phyloP scores from a whole-genome alignment of 331 rosid species.

The Arachis monticola region DNA sequence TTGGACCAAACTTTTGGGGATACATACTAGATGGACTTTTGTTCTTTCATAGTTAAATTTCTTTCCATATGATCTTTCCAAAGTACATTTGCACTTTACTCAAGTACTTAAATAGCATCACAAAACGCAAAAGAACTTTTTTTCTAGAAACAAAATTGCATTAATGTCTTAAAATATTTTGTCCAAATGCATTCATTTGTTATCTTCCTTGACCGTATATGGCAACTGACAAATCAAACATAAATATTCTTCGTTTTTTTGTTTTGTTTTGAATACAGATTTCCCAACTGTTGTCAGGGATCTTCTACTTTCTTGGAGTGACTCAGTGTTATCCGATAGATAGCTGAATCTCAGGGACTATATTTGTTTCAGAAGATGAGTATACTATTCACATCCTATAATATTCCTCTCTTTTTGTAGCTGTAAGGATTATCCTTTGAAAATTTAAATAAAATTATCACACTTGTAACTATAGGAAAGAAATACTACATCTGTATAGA shows the following conservation, averaged over 20 bases:
- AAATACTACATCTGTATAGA: constrained; percentile 42
- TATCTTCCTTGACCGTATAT: background rate
- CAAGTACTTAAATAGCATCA: too few species aligned
- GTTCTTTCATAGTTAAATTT: too few species aligned
- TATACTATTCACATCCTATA: constrained; percentile 35
- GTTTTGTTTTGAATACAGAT: constrained; percentile 48
- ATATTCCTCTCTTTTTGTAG: constrained; percentile 9
- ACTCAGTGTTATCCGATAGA: constrained; percentile 73
- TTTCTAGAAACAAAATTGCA: too few species aligned
- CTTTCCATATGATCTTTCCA: too few species aligned
- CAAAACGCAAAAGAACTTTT: too few species aligned
- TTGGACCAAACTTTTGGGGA: too few species aligned
- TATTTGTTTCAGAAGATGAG: constrained; percentile 42
- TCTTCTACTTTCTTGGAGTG: constrained; percentile 88
- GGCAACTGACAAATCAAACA: constrained; percentile 10
- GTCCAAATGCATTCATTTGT: constrained; percentile 2
- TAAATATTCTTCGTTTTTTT: constrained; percentile 5
- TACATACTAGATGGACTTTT: too few species aligned
- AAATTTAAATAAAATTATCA: constrained; percentile 26
- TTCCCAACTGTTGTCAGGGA: constrained; percentile 78
- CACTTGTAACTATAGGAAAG: constrained; percentile 31
- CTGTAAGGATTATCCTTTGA: constrained; percentile 24
- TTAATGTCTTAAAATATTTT: too few species aligned
- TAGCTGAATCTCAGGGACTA: constrained; percentile 45
- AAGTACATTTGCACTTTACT: too few species aligned